phyloP scores from a whole-genome alignment of 1,284 basidiomycete genomes.

The Stereum hirsutum region DNA sequence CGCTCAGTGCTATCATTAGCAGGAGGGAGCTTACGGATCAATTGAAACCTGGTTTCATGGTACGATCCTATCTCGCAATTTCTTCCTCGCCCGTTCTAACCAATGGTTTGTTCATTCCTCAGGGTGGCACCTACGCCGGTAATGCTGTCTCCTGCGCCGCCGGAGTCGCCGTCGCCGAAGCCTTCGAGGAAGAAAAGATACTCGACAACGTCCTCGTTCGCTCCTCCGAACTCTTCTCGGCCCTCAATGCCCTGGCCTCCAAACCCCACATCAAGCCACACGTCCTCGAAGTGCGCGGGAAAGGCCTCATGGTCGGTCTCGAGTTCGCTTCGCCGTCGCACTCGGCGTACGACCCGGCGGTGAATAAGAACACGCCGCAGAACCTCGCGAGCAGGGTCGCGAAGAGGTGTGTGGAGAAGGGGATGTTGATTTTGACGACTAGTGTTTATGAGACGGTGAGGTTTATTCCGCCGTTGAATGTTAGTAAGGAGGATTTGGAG shows the following conservation, averaged over 20 bases:
- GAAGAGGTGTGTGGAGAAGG: slow-evolving; percentile 76
- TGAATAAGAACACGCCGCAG: slow-evolving; percentile 38
- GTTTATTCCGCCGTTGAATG: slow-evolving; percentile 71
- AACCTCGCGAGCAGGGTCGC: slow-evolving; percentile 70
- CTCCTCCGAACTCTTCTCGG: slow-evolving; percentile 63
- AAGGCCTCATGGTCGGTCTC: slow-evolving; percentile 74
- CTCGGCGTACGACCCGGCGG: slow-evolving; percentile 33
- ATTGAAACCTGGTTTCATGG: slow-evolving; percentile 76
- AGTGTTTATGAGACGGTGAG: slow-evolving; percentile 73
- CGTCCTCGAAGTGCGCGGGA: slow-evolving; percentile 73
- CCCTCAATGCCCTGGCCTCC: slow-evolving; percentile 45
- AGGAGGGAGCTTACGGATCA: slow-evolving; percentile 78
- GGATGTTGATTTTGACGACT: slow-evolving; percentile 74
- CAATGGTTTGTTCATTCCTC: neutral
- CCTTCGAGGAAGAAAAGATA: slow-evolving; percentile 70
- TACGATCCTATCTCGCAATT: slow-evolving; percentile 18
- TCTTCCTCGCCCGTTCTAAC: neutral
- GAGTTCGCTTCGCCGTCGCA: slow-evolving; percentile 64
- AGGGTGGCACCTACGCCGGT: slow-evolving; percentile 88
- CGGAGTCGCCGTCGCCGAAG: slow-evolving; percentile 73
- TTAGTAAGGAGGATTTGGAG: slow-evolving; percentile 51
- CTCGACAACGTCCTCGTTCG: slow-evolving; percentile 66
- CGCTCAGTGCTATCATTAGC: slow-evolving; percentile 80
- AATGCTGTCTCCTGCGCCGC: slow-evolving; percentile 88
- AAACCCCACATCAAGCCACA: slow-evolving; percentile 41